Evolutionary conservation across 768 basidiomycete species (phyloP).

Genomic region (Hygrocybe punicea): DNA sequence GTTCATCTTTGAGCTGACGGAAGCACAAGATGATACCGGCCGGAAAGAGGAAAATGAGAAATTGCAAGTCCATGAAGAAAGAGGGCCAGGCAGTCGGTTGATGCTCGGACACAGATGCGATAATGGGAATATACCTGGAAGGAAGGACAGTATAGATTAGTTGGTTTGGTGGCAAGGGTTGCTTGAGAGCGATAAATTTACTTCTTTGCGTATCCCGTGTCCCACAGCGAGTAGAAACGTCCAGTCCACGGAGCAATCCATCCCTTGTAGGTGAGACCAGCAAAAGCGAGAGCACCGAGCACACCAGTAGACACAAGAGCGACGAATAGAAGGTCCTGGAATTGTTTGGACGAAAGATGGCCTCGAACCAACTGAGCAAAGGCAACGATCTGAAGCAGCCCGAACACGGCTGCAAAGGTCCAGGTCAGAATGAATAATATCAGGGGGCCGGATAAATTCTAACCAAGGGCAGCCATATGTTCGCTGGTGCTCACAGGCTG

Average conservation of each 20-base stretch:
- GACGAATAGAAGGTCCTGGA: conserved; percentile 73
- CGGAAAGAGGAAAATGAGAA: conserved; percentile 97
- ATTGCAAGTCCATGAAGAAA: conserved; percentile 98
- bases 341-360: conserved; percentile 88
- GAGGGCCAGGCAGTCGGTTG: conserved; percentile 99
- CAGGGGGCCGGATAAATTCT: conserved; percentile 15
- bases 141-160: background rate
- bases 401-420: conserved; percentile 72
- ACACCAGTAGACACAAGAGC: conserved; percentile 67
- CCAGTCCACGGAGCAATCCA: conserved; percentile 99
- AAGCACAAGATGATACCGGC: conserved; percentile 94
- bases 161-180: conserved; percentile 10
- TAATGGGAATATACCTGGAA: conserved; percentile 87
- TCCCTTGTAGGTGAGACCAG: conserved; percentile 83
- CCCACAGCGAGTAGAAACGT: conserved; percentile 98
- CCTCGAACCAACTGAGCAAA: conserved; percentile 87
- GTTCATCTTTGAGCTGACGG: conserved; percentile 91
- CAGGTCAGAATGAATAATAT: conserved; percentile 12
- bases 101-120: conserved; percentile 98
- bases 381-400: conserved; percentile 91
- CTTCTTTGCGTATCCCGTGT: conserved; percentile 99
- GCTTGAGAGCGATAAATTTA: conserved; percentile 34
- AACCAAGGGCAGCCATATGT: conserved; percentile 97
- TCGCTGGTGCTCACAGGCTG: conserved; percentile 97
- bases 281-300: conserved; percentile 69